Evolutionary conservation across 805 yeast species (phyloP), one percentile per base, ranked within the genome.

Genomic region (Alloascoidea africana): DNA sequence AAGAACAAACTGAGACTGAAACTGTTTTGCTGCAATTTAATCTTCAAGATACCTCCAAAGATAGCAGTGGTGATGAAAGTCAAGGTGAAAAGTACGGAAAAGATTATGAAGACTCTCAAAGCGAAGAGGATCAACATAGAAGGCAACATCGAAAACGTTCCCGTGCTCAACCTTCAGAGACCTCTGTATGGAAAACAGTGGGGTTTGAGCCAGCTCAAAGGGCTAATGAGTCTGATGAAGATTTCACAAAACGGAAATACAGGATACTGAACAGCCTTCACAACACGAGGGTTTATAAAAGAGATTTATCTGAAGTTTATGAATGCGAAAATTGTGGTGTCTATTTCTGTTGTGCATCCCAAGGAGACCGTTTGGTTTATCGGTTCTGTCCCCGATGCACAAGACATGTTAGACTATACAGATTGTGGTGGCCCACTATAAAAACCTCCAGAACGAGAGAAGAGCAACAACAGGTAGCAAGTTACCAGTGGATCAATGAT

Each of bases 341-440:
- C n/a, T 23, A 23, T 23, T 43, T 4, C 43, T 43, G 4, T 41
- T 43, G n/a, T n/a, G n/a, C 32, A 27, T 34, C n/a, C 34, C 30
- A 23, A 27, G 3, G 15, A 30, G 18, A 37, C 40, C 37, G 43
- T 46, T 38, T 36, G 42, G 40, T 13, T 42, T 41, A 19, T 38
- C 43, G 13, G 34, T 35, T 2, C 36, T 55, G 59, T 36, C 46
- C 52, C 3, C 40, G 58, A 27, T 55, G 59, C 32, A 49, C 50
- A 23, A 45, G 59, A 16, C 59, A 55, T 34, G 50, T 50, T 3
- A 41, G 42, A 1, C 33, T 55, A 5, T 54, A 52, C 39, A 42
- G 42, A 17, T 39, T 42, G 5, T 40, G 32, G 17, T 55, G 59
- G 59, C 59, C 59, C 11, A 34, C 43, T 15, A 32, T 39, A 17